These are phyloP conservation scores for Myriangium duriaei DNA, from an alignment of 2,329 filamentous ascomycete genomes.

Conservation along the genomic window DNA sequence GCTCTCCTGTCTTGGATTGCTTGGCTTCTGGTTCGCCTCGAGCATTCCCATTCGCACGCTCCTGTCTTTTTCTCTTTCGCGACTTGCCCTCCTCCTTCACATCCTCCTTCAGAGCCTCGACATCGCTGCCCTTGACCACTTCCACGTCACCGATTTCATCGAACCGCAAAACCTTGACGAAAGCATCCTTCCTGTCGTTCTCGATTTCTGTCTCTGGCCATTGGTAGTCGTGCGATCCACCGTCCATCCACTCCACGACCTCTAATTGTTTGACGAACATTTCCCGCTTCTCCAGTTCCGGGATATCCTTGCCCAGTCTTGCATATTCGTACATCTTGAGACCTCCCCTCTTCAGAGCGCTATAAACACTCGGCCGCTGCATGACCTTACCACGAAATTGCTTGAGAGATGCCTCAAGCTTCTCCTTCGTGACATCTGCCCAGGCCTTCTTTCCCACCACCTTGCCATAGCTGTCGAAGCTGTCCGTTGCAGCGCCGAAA, in stretches of 20 bases:
- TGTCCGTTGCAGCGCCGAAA: constrained; percentile 86
- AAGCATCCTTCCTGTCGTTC: constrained; percentile 60
- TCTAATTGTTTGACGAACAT: constrained; percentile 70
- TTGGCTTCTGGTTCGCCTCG: constrained; percentile 18
- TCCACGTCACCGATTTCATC: constrained; percentile 23
- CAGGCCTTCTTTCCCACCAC: constrained; percentile 64
- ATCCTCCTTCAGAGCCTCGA: constrained; percentile 6
- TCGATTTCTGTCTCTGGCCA: constrained; percentile 74
- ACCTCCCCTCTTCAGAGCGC: constrained; percentile 81
- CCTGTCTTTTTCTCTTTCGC: constrained; percentile 20
- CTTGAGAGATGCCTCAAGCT: constrained; percentile 63
- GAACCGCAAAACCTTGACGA: constrained; percentile 48
- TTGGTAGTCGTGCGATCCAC: constrained; percentile 63
- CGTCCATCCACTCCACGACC: constrained; percentile 70
- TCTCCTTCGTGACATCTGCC: constrained; percentile 65
- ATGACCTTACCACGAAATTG: constrained; percentile 71
- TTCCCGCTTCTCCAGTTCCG: constrained; percentile 69
- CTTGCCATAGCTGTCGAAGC: constrained; percentile 78
- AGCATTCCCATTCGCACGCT: constrained; percentile 9
- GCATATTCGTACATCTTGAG: constrained; percentile 96
- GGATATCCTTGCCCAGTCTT: constrained; percentile 73
- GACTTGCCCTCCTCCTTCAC: constrained; percentile 16
- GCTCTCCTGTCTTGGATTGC: constrained; percentile 23
- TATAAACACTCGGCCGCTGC: constrained; percentile 87
- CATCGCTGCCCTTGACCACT: constrained; percentile 16